A percentile compares a stretch with the other conserved stretches of the same genome.
Conservation (phyloP, 169 alveolate species). For the Eimeria nieschulzi region DNA sequence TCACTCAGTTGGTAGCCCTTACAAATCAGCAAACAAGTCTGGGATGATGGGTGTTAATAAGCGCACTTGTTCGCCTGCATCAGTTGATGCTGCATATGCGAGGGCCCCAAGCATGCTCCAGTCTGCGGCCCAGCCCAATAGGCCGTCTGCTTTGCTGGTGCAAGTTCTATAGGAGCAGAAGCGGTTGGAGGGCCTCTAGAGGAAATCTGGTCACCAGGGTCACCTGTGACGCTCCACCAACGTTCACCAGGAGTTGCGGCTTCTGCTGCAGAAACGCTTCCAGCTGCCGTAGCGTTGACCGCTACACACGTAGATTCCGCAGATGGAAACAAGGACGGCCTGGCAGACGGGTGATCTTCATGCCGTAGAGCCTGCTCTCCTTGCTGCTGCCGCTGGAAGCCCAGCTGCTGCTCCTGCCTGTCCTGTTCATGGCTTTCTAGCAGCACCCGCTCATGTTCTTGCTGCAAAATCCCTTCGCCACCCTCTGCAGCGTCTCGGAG, state of each 20-base stretch:
- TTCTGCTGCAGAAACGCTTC: background rate
- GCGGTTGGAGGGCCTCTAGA: background rate
- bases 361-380: background rate
- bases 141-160: background rate
- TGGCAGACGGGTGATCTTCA: too few relatives aligned
- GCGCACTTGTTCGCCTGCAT: constrained; percentile 8
- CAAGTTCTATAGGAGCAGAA: background rate
- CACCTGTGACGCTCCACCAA: background rate
- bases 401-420: constrained; percentile 4
- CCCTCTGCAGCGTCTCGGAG: constrained; percentile 67
- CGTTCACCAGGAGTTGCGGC: background rate
- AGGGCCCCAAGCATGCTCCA: background rate
- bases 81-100: constrained; percentile 50
- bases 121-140: background rate
- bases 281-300: background rate
- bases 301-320: too few relatives aligned
- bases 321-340: too few relatives aligned
- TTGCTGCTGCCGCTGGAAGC: background rate
- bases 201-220: background rate
- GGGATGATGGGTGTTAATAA: too few relatives aligned
- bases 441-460: constrained; percentile 15
- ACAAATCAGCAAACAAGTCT: too few relatives aligned
- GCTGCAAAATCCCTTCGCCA: constrained; percentile 3
- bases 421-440: background rate
- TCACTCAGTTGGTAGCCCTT: too few relatives aligned